Conservation (phyloP, 805 yeast species). For the Monosporozyma yasuniensis region DNA sequence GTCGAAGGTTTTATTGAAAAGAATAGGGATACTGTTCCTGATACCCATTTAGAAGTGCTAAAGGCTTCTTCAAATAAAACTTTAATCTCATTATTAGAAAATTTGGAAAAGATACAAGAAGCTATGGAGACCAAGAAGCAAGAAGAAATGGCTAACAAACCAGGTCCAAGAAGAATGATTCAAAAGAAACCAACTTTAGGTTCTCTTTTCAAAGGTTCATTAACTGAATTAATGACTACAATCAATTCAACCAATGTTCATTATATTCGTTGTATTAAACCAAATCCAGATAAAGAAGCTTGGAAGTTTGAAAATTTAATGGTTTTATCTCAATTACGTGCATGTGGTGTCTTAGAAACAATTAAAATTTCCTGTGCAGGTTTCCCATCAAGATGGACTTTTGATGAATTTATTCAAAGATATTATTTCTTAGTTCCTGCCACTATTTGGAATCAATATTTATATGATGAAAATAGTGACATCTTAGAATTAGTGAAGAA, state of each 20-base stretch:
- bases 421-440: constrained; percentile 78
- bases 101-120: constrained; percentile 45
- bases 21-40: constrained; percentile 94
- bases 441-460: constrained; percentile 51
- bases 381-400: constrained; percentile 93
- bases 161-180: constrained; percentile 32
- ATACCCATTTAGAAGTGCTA: constrained; percentile 83
- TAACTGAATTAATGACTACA: constrained; percentile 86
- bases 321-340: constrained; percentile 94
- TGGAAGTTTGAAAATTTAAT: constrained; percentile 93
- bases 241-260: constrained; percentile 93
- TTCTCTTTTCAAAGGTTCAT: constrained; percentile 83
- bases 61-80: constrained; percentile 59
- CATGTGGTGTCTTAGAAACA: constrained; percentile 97
- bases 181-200: constrained; percentile 88
- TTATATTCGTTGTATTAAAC: constrained; percentile 94
- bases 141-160: constrained; percentile 34
- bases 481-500: constrained; percentile 54
- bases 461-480: constrained; percentile 44
- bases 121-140: constrained; percentile 27
- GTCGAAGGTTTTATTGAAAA: constrained; percentile 93
- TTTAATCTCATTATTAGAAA: constrained; percentile 53
- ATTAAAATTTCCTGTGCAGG: constrained; percentile 96
- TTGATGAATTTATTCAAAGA: constrained; percentile 83
- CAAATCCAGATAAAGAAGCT: constrained; percentile 85